Percentiles rank a stretch among this genome's conserved stretches.
phyloP scores from a whole-genome alignment of 768 basidiomycete genomes.

The Pisolithus microcarpus region DNA sequence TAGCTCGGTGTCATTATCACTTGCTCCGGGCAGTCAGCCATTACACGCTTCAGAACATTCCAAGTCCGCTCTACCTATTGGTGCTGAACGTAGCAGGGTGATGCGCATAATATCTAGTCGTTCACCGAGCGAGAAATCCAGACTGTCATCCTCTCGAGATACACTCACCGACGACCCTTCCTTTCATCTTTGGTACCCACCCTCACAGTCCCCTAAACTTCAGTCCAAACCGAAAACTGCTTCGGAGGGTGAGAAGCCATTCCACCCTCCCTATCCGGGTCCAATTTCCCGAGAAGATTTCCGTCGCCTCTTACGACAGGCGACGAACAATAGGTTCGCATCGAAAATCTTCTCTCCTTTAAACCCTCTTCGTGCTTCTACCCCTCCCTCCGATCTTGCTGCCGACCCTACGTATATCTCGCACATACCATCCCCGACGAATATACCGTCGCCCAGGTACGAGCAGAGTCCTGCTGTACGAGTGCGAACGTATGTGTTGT shows the following conservation, averaged over 20 bases:
- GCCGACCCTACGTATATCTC: constrained; percentile 10
- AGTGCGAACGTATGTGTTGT: constrained; percentile 21
- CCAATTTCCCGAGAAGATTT: constrained; percentile 16
- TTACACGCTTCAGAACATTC: constrained; percentile 13
- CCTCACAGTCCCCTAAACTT: constrained; percentile 3
- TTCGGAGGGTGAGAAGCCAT: neutral
- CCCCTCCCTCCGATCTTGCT: constrained; percentile 9
- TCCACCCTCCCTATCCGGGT: neutral
- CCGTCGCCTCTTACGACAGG: constrained; percentile 20
- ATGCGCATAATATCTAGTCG: constrained; percentile 13
- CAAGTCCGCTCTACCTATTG: constrained; percentile 21
- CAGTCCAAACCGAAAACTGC: constrained; percentile 4
- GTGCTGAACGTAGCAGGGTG: constrained; percentile 23
- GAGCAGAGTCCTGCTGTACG: constrained; percentile 10
- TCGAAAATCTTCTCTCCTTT: constrained; percentile 25
- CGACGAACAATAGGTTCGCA: constrained; percentile 18
- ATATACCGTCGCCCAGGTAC: constrained; percentile 18
- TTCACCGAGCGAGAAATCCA: constrained; percentile 3
- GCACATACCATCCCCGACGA: constrained; percentile 18
- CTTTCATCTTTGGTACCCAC: constrained; percentile 6
- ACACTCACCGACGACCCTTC: neutral
- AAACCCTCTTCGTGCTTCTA: constrained; percentile 22
- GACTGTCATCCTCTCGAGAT: neutral
- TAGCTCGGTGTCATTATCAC: constrained; percentile 15
- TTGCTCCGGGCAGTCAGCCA: constrained; percentile 23